Conservation (phyloP, 2,329 filamentous ascomycete genomes). For the Trichoderma sp. region DNA sequence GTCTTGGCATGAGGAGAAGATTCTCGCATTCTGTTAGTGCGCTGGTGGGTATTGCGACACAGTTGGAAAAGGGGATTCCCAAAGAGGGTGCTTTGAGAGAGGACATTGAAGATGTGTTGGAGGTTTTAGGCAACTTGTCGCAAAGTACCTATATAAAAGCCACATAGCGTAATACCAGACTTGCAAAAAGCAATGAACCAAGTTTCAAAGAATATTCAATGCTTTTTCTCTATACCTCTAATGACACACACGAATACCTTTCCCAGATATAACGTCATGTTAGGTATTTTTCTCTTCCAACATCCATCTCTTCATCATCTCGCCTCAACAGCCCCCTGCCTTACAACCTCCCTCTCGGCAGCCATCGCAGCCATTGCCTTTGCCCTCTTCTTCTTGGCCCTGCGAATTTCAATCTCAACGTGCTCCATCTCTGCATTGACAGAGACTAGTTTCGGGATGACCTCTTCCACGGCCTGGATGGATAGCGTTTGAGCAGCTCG, state of each 20-base stretch:
- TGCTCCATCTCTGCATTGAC: constrained; percentile 62
- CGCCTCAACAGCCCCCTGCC: constrained; percentile 26
- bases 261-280: background rate
- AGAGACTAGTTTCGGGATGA: constrained; percentile 59
- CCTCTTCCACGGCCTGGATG: constrained; percentile 54
- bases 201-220: background rate
- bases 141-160: background rate
- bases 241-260: background rate
- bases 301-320: background rate
- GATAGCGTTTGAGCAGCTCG: constrained; percentile 62
- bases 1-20: constrained; percentile 49
- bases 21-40: constrained; percentile 55
- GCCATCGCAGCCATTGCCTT: constrained; percentile 46
- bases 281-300: constrained; percentile 18
- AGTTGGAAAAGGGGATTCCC: constrained; percentile 41
- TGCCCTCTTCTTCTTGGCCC: constrained; percentile 57
- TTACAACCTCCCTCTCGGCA: constrained; percentile 34
- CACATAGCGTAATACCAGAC: background rate
- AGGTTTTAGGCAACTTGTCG: constrained; percentile 35
- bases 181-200: background rate
- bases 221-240: background rate
- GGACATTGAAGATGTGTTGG: constrained; percentile 49
- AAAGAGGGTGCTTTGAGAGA: constrained; percentile 41
- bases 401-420: constrained; percentile 69
- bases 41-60: constrained; percentile 50